Conservation (phyloP, 768 basidiomycete species). For the Pulveroboletus sp. region DNA sequence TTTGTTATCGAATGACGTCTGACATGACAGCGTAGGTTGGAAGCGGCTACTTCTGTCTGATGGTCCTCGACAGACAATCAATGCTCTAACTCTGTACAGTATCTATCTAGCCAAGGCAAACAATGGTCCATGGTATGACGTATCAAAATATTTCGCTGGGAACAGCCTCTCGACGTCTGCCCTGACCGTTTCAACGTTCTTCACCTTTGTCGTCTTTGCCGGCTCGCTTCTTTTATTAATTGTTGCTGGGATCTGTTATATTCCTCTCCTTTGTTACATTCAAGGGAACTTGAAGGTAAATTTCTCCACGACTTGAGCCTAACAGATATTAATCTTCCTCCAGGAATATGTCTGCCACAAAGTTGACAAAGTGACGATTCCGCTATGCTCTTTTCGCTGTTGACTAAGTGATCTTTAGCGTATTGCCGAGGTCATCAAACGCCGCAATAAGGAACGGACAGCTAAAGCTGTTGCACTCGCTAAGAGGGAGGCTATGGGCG, state of each 20-base stretch:
- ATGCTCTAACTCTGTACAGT: constrained; percentile 93
- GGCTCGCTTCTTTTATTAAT: constrained; percentile 80
- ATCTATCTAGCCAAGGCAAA: constrained; percentile 62
- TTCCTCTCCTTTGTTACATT: constrained; percentile 94
- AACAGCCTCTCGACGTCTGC: constrained; percentile 76
- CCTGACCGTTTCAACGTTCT: constrained; percentile 82
- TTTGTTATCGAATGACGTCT: not conserved
- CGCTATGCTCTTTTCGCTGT: not conserved
- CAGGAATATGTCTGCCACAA: constrained; percentile 98
- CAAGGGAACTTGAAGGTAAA: constrained; percentile 92
- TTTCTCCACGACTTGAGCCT: not conserved
- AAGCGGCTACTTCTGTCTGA: constrained; percentile 88
- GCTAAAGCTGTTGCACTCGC: constrained; percentile 77
- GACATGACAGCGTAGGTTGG: constrained; percentile 51
- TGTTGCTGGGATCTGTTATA: constrained; percentile 80
- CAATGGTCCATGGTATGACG: constrained; percentile 57
- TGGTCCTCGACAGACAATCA: constrained; percentile 95
- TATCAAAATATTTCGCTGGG: constrained; percentile 74
- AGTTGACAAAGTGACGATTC: constrained; percentile 78
- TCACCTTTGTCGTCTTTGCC: constrained; percentile 84
- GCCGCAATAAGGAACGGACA: constrained; percentile 81
- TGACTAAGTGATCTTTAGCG: constrained; percentile 47
- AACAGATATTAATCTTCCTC: not conserved
- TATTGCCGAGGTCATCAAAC: constrained; percentile 89
- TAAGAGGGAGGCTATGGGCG: constrained; percentile 87